phyloP scores from a whole-genome alignment of 169 alveolate species.

The Besnoitia besnoiti region DNA sequence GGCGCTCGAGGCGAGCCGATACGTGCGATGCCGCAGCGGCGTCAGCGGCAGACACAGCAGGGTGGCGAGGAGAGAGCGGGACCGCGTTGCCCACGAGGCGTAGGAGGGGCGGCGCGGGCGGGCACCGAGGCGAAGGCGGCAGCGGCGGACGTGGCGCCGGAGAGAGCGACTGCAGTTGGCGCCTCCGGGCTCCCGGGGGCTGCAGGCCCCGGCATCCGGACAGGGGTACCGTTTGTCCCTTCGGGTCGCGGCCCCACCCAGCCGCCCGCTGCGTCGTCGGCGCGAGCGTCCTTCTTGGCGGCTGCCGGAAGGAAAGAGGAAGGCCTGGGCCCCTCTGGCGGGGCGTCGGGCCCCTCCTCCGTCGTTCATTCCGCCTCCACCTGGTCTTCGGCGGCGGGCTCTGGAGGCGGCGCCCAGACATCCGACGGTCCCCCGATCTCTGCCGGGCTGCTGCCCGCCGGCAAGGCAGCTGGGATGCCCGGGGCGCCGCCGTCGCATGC shows the following conservation, averaged over 20 bases:
- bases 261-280: not conserved
- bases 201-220: not conserved
- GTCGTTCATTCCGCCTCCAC: too few relatives aligned
- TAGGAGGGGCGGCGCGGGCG: not conserved
- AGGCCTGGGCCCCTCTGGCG: too few relatives aligned
- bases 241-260: not conserved
- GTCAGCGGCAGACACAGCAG: not conserved
- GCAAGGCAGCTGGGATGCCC: not conserved
- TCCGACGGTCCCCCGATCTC: not conserved
- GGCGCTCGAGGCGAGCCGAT: not conserved
- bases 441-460: not conserved
- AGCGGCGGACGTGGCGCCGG: not conserved
- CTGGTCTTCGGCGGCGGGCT: too few relatives aligned
- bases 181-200: not conserved
- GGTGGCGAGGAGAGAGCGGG: not conserved
- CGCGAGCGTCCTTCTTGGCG: not conserved
- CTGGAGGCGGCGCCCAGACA: too few relatives aligned
- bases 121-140: not conserved
- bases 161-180: not conserved
- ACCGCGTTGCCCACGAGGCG: not conserved
- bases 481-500: not conserved
- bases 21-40: not conserved
- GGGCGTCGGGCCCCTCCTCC: too few relatives aligned
- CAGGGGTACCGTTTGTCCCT: too few relatives aligned
- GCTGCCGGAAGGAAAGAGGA: not conserved